Percentiles rank a stretch among this genome's conserved stretches.
These are phyloP conservation scores for Dissoconium aciculare DNA, from an alignment of 2,329 filamentous ascomycete species.

Conservation along the genomic window DNA sequence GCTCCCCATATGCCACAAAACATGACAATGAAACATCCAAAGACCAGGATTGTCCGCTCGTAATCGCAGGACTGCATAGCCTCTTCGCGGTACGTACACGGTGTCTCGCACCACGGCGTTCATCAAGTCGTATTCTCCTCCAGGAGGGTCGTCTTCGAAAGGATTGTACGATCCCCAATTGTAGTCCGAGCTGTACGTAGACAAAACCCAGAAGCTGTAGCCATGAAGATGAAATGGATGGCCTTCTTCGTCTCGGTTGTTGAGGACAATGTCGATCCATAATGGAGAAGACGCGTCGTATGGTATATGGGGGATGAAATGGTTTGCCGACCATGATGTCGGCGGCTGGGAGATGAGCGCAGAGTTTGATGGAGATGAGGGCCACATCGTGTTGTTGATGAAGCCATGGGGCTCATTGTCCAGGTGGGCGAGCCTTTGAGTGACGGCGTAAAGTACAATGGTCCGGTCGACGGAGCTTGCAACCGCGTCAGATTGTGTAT, in stretches of 20 bases:
- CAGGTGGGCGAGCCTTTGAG: slow-evolving; percentile 30
- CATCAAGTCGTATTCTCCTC: slow-evolving; percentile 11
- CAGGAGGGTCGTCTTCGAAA: slow-evolving; percentile 12
- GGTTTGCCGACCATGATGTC: slow-evolving; percentile 26
- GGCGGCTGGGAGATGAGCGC: slow-evolving; percentile 25
- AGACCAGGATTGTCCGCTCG: slow-evolving; percentile 25
- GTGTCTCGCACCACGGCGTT: slow-evolving; percentile 23
- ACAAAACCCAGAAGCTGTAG: slow-evolving; percentile 19
- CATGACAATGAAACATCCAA: slow-evolving; percentile 29
- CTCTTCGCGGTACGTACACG: slow-evolving; percentile 22
- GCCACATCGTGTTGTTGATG: slow-evolving; percentile 37
- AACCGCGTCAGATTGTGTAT: slow-evolving; percentile 11
- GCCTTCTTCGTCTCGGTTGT: slow-evolving; percentile 36
- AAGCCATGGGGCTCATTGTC: slow-evolving; percentile 32
- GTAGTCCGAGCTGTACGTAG: slow-evolving; percentile 10
- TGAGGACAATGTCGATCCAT: slow-evolving; percentile 37
- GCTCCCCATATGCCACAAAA: slow-evolving; percentile 21
- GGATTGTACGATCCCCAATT: slow-evolving; percentile 17
- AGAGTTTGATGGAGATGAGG: slow-evolving; percentile 11
- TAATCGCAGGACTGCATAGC: slow-evolving; percentile 26
- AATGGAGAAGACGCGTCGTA: slow-evolving; percentile 6
- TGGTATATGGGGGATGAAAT: slow-evolving; percentile 26
- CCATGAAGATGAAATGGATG: slow-evolving; percentile 36
- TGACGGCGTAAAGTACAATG: slow-evolving; percentile 34
- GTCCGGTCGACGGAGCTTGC: slow-evolving; percentile 25